Conservation (phyloP, 2,329 filamentous ascomycete genomes). For the Paraconiothyrium brasiliense region DNA sequence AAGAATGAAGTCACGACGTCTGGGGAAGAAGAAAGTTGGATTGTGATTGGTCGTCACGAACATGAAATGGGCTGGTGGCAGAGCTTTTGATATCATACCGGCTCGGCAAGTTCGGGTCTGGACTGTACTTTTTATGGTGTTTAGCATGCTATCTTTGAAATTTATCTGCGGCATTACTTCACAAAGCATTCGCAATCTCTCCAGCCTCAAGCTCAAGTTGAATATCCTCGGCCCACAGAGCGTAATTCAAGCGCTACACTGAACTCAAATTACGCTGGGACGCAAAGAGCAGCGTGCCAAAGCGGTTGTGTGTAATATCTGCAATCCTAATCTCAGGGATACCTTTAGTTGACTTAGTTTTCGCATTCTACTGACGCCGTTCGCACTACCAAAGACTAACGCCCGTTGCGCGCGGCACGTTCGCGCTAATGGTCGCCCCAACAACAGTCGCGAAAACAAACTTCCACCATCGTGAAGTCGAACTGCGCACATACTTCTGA, state of each 20-base stretch:
- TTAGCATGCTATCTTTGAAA: slow-evolving; percentile 51
- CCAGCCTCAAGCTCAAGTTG: neutral
- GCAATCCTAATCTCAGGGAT: neutral
- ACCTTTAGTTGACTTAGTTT: neutral
- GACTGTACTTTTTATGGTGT: slow-evolving; percentile 50
- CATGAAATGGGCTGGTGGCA: slow-evolving; percentile 28
- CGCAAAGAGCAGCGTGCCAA: too few species aligned
- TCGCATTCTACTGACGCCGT: neutral
- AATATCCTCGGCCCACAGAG: neutral
- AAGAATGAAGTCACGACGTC: slow-evolving; percentile 24
- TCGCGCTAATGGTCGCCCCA: slow-evolving; percentile 11
- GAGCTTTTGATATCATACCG: slow-evolving; percentile 40
- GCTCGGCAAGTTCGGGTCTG: slow-evolving; percentile 41
- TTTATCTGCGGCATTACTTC: slow-evolving; percentile 25
- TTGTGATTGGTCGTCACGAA: slow-evolving; percentile 27
- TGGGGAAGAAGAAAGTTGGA: slow-evolving; percentile 34
- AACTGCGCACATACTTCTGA: slow-evolving; percentile 10
- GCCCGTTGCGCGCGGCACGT: slow-evolving; percentile 1
- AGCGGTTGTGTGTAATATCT: too few species aligned
- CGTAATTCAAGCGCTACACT: neutral
- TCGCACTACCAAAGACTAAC: neutral
- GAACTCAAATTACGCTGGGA: too few species aligned
- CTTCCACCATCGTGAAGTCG: slow-evolving; percentile 12
- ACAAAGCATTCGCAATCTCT: neutral
- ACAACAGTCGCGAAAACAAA: slow-evolving; percentile 9